Evolutionary conservation across 2,329 filamentous ascomycete genomes (phyloP).

Genomic region (Colletotrichum simmondsii): DNA sequence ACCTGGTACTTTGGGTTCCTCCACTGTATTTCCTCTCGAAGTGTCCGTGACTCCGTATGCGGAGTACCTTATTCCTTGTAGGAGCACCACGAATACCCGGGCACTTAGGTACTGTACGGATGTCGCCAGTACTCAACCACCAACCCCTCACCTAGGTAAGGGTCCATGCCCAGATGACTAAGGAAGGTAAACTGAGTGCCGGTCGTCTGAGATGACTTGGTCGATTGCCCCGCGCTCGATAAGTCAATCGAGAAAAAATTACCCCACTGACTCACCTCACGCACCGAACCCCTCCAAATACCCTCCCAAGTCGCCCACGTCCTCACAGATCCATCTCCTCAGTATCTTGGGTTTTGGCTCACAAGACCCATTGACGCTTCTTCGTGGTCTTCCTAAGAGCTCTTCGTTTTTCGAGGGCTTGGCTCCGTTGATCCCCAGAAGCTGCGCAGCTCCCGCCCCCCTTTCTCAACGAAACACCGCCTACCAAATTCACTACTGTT

Average conservation of each 20-base stretch:
- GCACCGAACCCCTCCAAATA: constrained; percentile 26
- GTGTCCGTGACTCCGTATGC: too few species aligned
- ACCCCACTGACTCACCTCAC: constrained; percentile 33
- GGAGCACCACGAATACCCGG: too few species aligned
- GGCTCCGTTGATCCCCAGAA: neutral
- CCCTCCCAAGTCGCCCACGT: neutral
- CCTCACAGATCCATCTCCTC: neutral
- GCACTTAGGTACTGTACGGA: too few species aligned
- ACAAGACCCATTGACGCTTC: neutral
- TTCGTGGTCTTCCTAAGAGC: neutral
- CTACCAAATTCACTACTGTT: neutral
- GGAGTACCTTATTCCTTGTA: too few species aligned
- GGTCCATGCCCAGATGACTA: neutral
- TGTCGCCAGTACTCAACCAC: too few species aligned
- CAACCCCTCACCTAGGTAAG: neutral
- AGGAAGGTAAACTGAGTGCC: neutral
- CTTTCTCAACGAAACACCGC: constrained; percentile 6
- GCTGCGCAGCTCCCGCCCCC: neutral
- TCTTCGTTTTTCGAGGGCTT: neutral
- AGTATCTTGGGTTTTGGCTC: constrained; percentile 9
- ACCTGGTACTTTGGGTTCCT: too few species aligned
- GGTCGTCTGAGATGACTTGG: neutral
- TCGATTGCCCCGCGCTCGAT: constrained; percentile 25
- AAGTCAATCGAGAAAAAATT: constrained; percentile 30
- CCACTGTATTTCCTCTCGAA: too few species aligned